phyloP scores from a whole-genome alignment of 2,329 filamentous ascomycete genomes.

The Paraphoma sp. region DNA sequence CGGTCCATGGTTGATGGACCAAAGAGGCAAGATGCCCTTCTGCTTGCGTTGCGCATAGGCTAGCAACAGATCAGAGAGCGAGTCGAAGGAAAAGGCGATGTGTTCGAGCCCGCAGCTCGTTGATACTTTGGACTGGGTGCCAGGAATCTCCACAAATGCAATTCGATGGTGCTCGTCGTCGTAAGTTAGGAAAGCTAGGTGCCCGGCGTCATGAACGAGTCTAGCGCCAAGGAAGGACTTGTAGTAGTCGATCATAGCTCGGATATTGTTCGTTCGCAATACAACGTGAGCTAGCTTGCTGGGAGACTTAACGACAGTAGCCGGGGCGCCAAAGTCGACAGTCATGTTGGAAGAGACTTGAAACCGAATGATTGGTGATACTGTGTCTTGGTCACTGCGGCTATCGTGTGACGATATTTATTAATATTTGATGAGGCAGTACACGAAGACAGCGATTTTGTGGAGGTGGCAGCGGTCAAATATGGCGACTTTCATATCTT shows the following conservation, averaged over 20 bases:
- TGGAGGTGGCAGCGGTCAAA: too few relatives aligned
- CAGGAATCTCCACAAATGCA: conserved; percentile 46
- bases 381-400: too few relatives aligned
- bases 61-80: conserved; percentile 43
- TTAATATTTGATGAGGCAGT: too few relatives aligned
- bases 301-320: conserved; percentile 1
- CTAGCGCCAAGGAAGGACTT: conserved; percentile 46
- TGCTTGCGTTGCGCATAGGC: conserved; percentile 49
- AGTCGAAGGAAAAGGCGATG: conserved; percentile 51
- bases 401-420: too few relatives aligned
- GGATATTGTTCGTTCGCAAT: conserved; percentile 33
- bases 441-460: too few relatives aligned
- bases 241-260: conserved; percentile 48
- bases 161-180: conserved; percentile 59
- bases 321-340: background rate
- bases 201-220: conserved; percentile 28
- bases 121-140: conserved; percentile 20
- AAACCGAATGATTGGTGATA: too few relatives aligned
- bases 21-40: conserved; percentile 49
- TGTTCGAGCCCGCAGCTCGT: conserved; percentile 47
- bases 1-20: conserved; percentile 57
- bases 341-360: background rate
- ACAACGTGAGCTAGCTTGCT: conserved; percentile 35
- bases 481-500: too few relatives aligned
- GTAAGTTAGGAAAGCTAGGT: conserved; percentile 51